Conservation (phyloP, 768 basidiomycete species). For the Russula compacta region DNA sequence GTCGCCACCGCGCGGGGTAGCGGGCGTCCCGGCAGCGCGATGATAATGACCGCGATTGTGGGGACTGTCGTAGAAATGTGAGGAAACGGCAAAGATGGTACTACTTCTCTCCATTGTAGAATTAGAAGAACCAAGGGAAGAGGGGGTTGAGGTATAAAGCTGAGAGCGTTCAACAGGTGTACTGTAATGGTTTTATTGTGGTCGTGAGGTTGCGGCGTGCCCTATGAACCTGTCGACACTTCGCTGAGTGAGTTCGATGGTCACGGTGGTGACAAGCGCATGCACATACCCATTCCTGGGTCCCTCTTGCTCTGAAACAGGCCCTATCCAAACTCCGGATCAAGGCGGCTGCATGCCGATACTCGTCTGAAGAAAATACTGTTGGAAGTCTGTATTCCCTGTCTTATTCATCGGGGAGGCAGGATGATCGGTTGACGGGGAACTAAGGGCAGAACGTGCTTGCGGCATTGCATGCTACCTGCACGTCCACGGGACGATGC, state of each 20-base stretch:
- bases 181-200: too few relatives aligned
- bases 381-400: not conserved
- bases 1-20: not conserved
- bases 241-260: too few relatives aligned
- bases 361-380: not conserved
- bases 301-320: not conserved
- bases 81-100: conserved; percentile 15
- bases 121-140: not conserved
- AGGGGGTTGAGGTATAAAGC: not conserved
- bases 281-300: not conserved
- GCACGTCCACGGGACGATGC: not conserved
- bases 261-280: not conserved
- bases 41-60: conserved; percentile 5
- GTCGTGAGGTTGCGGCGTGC: too few relatives aligned
- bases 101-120: not conserved
- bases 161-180: too few relatives aligned
- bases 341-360: not conserved
- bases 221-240: too few relatives aligned
- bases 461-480: conserved; percentile 2
- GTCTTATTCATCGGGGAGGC: not conserved
- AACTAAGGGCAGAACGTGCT: conserved; percentile 11
- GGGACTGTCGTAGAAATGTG: conserved; percentile 8
- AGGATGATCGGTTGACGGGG: not conserved
- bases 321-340: not conserved
- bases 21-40: not conserved